Evolutionary conservation across 805 yeast genomes (phyloP).

Genomic region (Yamadazyma philogaea): DNA sequence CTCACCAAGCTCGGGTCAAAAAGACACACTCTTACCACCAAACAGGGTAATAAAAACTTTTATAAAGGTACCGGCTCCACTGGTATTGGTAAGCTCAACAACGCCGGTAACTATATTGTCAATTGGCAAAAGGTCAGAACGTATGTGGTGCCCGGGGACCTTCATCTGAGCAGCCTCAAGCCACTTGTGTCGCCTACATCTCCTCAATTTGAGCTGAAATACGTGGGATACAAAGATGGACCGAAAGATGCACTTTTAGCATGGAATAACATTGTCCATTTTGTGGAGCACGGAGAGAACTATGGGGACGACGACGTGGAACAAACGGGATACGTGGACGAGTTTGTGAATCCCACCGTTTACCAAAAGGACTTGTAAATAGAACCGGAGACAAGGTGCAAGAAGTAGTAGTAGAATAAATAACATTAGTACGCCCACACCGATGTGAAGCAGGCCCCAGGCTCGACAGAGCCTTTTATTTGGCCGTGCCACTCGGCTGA

Average conservation of each 20-base stretch:
- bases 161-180: conserved; percentile 44
- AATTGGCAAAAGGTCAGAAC: conserved; percentile 88
- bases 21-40: conserved; percentile 80
- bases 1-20: conserved; percentile 73
- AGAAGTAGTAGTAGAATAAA: too few relatives aligned
- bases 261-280: conserved; percentile 69
- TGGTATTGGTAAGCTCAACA: conserved; percentile 81
- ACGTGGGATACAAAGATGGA: conserved; percentile 66
- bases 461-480: too few relatives aligned
- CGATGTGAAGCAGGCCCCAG: too few relatives aligned
- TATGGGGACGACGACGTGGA: conserved; percentile 38
- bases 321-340: conserved; percentile 32
- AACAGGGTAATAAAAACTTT: conserved; percentile 89
- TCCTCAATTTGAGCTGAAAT: conserved; percentile 67
- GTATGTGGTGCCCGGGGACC: conserved; percentile 70
- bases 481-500: too few relatives aligned
- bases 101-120: conserved; percentile 69
- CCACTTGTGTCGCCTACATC: conserved; percentile 77
- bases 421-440: too few relatives aligned
- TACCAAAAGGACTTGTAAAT: background rate
- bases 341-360: conserved; percentile 30
- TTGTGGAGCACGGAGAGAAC: conserved; percentile 67
- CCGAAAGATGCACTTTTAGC: conserved; percentile 72
- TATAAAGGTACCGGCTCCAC: conserved; percentile 97
- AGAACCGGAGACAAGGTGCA: background rate